Base-by-base conservation (phyloP, 1,284 basidiomycete species). In the Marasmius fiardii region DNA sequence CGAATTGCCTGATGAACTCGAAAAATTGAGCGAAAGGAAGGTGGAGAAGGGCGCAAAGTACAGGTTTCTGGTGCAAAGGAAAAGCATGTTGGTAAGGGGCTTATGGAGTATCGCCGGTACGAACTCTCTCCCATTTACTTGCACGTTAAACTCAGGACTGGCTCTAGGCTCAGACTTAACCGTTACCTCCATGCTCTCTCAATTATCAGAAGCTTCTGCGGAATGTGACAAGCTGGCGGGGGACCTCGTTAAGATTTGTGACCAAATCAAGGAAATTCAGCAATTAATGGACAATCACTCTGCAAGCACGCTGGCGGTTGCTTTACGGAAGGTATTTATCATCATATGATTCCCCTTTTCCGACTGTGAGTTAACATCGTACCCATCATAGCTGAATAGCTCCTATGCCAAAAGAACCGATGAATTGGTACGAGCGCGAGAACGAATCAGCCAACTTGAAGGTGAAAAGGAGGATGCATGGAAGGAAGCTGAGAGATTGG, bases 401-500 rank as follows among this genome's bases (percentile, higher is more conserved):
- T 86, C 85, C 49, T 88, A 88, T 59, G 81, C 83, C 11, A 80
- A 82, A 45, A 80, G 88, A 35, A 81, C 77, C 0, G 65, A 72
- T 2, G 87, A 91, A 43, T 71, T 88, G n/a, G 66, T 71, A 28
- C 69, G 73, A 21, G 72, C 79, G n/a, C 75, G 75, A 52, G 66
- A 74, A 7, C 72, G 75, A 41, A 76, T 87, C 21, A 70, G 68
- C 24, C 74, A 79, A 52, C 76, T 90, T 12, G 78, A 86, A 63
- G 85, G 77, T 8, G 86, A 90, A 63, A 74, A 90, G n/a, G 83
- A 88, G 51, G 90, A 92, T 56, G 90, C 88, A 1, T 92, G 90
- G 90, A 76, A 77, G 48, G 82, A 86, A 58, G 90, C 89, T 1
- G 85, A 90, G 63, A 80, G 79, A 41, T 73, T 90, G 61, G 90